Base-by-base conservation (phyloP, 305 asterid genomes). In the Withania somnifera region DNA sequence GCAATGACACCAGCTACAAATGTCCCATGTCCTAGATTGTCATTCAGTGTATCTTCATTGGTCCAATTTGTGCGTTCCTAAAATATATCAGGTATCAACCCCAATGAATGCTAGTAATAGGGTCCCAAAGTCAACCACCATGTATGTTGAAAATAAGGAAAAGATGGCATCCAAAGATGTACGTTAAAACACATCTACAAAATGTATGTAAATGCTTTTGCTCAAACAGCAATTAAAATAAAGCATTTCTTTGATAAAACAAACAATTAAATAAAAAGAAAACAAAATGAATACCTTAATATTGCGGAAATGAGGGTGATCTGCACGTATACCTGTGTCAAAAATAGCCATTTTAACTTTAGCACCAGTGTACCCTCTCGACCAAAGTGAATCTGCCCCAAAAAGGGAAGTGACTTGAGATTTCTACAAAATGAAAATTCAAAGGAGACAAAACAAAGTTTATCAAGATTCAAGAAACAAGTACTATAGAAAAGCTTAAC, bases 1-100 rank as follows among this genome's bases (percentile, higher is more conserved):
- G 99, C 98, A 82, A 96, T 88, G 84, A 96, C 98, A 77, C 99
- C 99, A 83, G 99, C 99, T 82, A 96, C 99, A 89, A 96, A 96
- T 78, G 99, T 96, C 82, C 99, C 99, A 87, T 96, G 99, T 57
- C 99, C 99, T 84, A 96, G 99, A 93, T 93, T 94, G 89, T 96
- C 99, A 84, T 94, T 96, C 80, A 96, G 87, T 30, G 98, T 94
- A 88, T 94, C 94, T 86, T 96, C 99, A 83, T 92, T 91, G 86
- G 99, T 94, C 99, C 99, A 96, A 86, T 96, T 96, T 47, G 99
- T 96, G 79, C 99, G 97, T 88, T 96, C 99, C 98, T 96, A 89
- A 82, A 83, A 73, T 69, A 63, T 60, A 24, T n/a, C 50, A 81
- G 63, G 61, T 81, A 63, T 76, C 51, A n/a, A 64, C 68, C 54